Conservation (phyloP, 73 alveolate genomes). For the Symbiodinium pilosum region DNA sequence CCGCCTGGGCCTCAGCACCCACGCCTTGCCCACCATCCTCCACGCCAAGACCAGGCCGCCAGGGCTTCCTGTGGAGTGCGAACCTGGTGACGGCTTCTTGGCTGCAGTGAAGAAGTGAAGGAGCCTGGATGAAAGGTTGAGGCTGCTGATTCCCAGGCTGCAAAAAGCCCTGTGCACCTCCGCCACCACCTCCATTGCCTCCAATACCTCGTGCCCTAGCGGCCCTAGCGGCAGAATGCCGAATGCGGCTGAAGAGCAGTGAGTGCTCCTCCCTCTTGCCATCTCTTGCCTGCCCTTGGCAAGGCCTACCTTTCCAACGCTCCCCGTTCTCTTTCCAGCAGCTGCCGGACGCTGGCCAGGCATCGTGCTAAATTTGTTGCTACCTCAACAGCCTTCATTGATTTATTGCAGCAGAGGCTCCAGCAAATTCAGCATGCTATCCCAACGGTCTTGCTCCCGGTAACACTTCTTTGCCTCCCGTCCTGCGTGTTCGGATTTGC, state of each 20-base stretch:
- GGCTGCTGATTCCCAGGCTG: no score
- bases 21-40: not conserved
- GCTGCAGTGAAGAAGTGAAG: no score
- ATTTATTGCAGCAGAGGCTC: not conserved
- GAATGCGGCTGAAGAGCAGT: no score
- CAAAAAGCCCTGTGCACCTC: conserved; percentile 28
- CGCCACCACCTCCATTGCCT: conserved; percentile 62
- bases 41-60: not conserved
- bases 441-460: not conserved
- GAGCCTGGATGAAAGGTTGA: no score
- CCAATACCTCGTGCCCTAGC: not conserved
- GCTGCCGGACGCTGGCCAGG: not conserved
- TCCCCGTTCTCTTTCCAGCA: conserved; percentile 2
- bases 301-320: not conserved
- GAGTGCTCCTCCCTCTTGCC: not conserved
- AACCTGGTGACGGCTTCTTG: conserved; percentile 57
- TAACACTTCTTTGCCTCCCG: not conserved
- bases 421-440: not conserved
- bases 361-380: not conserved
- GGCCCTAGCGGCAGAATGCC: no score
- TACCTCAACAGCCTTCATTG: not conserved
- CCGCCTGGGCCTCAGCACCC: conserved; percentile 6
- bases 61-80: conserved; percentile 9
- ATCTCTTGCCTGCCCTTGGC: not conserved
- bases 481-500: not conserved